phyloP scores from a whole-genome alignment of 2,329 filamentous ascomycete genomes.

The Penicillium sp. region DNA sequence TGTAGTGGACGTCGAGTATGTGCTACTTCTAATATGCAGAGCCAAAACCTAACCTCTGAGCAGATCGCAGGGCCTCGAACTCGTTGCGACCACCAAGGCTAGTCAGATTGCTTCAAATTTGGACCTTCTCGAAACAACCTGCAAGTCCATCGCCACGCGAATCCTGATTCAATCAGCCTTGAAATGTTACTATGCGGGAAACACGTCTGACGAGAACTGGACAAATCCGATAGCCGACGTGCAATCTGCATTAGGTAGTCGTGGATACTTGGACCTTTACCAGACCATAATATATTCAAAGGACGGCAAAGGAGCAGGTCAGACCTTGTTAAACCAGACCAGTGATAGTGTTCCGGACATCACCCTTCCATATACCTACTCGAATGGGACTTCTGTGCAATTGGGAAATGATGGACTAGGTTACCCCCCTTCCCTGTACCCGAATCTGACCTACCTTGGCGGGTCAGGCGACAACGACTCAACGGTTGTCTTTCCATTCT shows the following conservation, averaged over 20 bases:
- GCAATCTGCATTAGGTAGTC: slow-evolving; percentile 63
- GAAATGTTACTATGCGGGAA: slow-evolving; percentile 51
- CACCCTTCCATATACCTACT: slow-evolving; percentile 59
- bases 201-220: slow-evolving; percentile 63
- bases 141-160: slow-evolving; percentile 67
- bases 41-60: slow-evolving; percentile 5
- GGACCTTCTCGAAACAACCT: slow-evolving; percentile 73
- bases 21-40: neutral
- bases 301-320: slow-evolving; percentile 59
- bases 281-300: slow-evolving; percentile 73
- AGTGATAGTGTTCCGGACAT: slow-evolving; percentile 46
- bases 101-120: slow-evolving; percentile 77
- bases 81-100: slow-evolving; percentile 84
- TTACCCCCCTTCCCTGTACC: slow-evolving; percentile 72
- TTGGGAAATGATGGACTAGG: slow-evolving; percentile 65
- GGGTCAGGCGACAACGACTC: slow-evolving; percentile 30
- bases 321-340: slow-evolving; percentile 66
- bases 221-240: slow-evolving; percentile 62
- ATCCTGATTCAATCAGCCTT: slow-evolving; percentile 55
- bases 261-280: slow-evolving; percentile 57
- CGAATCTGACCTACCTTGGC: slow-evolving; percentile 68
- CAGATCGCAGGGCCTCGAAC: slow-evolving; percentile 62
- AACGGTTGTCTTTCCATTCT: slow-evolving; percentile 40
- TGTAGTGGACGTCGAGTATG: slow-evolving; percentile 56
- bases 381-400: slow-evolving; percentile 59